Evolutionary conservation across 805 yeast species (phyloP), one percentile per base, ranked within the genome.

Genomic region (Candida ficus): DNA sequence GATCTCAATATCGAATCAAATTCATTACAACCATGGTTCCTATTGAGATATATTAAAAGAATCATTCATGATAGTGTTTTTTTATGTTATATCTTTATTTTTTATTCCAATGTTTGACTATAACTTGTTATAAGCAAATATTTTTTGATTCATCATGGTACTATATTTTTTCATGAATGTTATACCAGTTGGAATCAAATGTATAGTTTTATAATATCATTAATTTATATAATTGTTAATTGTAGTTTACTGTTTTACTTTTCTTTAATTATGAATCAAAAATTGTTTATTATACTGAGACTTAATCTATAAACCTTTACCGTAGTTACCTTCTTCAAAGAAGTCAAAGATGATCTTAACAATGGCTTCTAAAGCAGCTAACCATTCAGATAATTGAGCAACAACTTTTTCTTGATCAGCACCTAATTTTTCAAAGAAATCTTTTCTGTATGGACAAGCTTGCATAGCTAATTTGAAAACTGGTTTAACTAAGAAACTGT

Each of bases 391-490:
- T 56, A 89, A 70, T 64, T 88, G 89, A 46, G 64, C 68, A 29
- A 63, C 53, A 18, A 89, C 95, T 57, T 73, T 75, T 26, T 66
- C 80, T 60, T 79, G 83, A 60, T 83, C 88, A 18, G 72, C 71
- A 42, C 96, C 96, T 53, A 88, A 74, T 68, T 87, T 88, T 44
- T 63, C 80, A 56, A 86, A 88, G 59, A 88, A 85, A 57, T 80
- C 95, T 60, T 76, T 78, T 68, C 95, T 78, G 66, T 86, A 89
- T 11, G 96, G 96, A 63, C 95, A 86, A 2, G 95, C 95, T 63
- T 84, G 85, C 96, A 88, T 89, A 36, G 96, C 96, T 60, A 89
- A 72, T 66, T 86, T 86, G 76, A 88, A 88, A 39, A 89, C 78
- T 21, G 95, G 95, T 57, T 82, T 83, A 47, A 88, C 72, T 55